Percentiles rank a stretch among this genome's conserved stretches.
phyloP scores from a whole-genome alignment of 257 asterid species.

The Forsythia viridissima region DNA sequence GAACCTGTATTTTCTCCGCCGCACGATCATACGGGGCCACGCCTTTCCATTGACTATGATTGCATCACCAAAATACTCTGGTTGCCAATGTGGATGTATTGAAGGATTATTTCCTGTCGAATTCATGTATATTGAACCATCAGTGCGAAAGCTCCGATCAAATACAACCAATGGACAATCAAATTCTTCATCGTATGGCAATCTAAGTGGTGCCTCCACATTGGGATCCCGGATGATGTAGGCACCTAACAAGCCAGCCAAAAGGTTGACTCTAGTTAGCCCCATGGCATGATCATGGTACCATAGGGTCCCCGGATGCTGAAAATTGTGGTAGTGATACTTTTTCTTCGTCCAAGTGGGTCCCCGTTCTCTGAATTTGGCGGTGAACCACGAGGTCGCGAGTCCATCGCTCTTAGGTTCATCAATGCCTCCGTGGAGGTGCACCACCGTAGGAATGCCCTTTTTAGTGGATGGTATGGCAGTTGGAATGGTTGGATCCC shows the following conservation, averaged over 20 bases:
- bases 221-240: constrained; percentile 61
- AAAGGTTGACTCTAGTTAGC: constrained; percentile 77
- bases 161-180: constrained; percentile 67
- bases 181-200: constrained; percentile 47
- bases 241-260: constrained; percentile 82
- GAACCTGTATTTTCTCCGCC: constrained; percentile 57
- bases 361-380: constrained; percentile 51
- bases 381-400: constrained; percentile 68
- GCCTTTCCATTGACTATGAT: constrained; percentile 91
- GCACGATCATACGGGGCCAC: constrained; percentile 73
- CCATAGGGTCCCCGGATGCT: constrained; percentile 90
- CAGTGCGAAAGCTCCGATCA: constrained; percentile 54
- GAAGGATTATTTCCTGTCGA: constrained; percentile 70
- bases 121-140: constrained; percentile 82
- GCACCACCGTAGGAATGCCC: constrained; percentile 87
- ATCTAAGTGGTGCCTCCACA: constrained; percentile 53
- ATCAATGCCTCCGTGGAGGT: constrained; percentile 80
- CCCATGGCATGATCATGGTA: constrained; percentile 97
- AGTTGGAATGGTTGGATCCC: constrained; percentile 84
- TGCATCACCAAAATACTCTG: constrained; percentile 81
- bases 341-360: constrained; percentile 54
- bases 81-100: constrained; percentile 90
- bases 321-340: constrained; percentile 63
- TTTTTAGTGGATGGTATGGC: constrained; percentile 43
- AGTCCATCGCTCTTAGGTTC: constrained; percentile 78